Evolutionary conservation across 768 basidiomycete genomes (phyloP).

Genomic region (Rhodocollybia butyracea): DNA sequence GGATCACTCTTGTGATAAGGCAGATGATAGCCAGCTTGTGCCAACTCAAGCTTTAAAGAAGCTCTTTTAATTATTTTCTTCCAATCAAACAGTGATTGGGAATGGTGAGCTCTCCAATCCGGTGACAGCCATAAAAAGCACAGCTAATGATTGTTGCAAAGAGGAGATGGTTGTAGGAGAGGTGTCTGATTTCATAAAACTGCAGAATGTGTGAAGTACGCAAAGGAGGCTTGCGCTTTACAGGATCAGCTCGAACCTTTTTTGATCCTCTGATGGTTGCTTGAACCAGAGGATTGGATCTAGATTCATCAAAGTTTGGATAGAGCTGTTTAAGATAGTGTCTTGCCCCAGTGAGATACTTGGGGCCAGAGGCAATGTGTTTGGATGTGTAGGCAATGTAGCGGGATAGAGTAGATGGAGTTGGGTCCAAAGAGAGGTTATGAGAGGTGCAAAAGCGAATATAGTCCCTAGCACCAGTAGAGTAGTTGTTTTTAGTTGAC

Average conservation of each 20-base stretch:
- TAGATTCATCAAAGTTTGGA: constrained; percentile 19
- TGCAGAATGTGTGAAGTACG: constrained; percentile 13
- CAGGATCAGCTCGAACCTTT: constrained; percentile 17
- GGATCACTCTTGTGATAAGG: constrained; percentile 28
- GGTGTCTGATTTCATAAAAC: constrained; percentile 8
- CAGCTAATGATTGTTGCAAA: constrained; percentile 21
- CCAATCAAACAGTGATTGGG: constrained; percentile 17
- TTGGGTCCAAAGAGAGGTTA: constrained; percentile 18
- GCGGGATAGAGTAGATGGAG: constrained; percentile 16
- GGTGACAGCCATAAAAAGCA: constrained; percentile 27
- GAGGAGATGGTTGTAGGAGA: constrained; percentile 19
- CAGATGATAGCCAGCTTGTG: constrained; percentile 18
- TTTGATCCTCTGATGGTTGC: constrained; percentile 17
- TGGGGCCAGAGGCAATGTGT: constrained; percentile 11
- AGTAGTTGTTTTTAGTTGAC: no score
- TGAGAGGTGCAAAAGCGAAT: constrained; percentile 16
- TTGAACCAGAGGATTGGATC: constrained; percentile 15
- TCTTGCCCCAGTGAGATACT: constrained; percentile 21
- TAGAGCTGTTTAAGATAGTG: constrained; percentile 20
- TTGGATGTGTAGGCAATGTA: constrained; percentile 18
- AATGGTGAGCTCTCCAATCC: constrained; percentile 19
- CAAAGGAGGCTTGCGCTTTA: constrained; percentile 19
- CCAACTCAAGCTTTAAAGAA: constrained; percentile 14
- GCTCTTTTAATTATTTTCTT: constrained; percentile 22
- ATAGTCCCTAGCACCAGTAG: constrained; percentile 19